A percentile compares a stretch with the other conserved stretches of the same genome.
Evolutionary conservation across 129 eudicot genomes (phyloP).

Genomic region (Centaurea solstitialis): DNA sequence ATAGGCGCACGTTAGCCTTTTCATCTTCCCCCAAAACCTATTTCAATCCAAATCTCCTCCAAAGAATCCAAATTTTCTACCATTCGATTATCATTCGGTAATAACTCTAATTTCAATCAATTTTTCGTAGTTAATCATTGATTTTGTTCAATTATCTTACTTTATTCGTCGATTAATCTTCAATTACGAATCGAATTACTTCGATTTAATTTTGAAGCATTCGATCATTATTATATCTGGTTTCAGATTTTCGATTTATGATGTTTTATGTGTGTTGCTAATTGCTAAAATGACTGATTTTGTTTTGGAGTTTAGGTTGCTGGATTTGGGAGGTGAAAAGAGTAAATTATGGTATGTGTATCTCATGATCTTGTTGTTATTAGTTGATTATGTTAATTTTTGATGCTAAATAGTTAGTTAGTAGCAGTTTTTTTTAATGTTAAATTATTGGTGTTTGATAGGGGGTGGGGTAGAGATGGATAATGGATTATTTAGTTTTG

Average conservation of each 20-base stretch:
- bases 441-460: not conserved
- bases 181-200: not conserved
- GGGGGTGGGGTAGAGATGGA: not conserved
- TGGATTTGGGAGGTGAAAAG: constrained; percentile 6
- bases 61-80: not conserved
- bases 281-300: constrained; percentile 5
- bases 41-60: not conserved
- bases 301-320: constrained; percentile 12
- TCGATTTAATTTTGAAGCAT: not conserved
- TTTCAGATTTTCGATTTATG: not conserved
- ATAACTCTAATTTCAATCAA: not conserved
- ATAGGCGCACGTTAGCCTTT: constrained; percentile 5
- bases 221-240: not conserved
- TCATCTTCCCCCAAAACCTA: constrained; percentile 12
- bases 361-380: constrained; percentile 2
- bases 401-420: not conserved
- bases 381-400: not conserved
- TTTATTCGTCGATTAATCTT: not conserved
- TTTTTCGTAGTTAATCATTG: not conserved
- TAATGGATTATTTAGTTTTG: not conserved
- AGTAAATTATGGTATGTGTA: constrained; percentile 26
- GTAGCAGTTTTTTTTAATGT: not conserved
- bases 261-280: not conserved
- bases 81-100: not conserved
- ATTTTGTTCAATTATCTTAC: not conserved